A percentile compares a stretch with the other conserved stretches of the same genome.
These are phyloP conservation scores for Chiua sp. DNA, from an alignment of 1,284 basidiomycete species.

Conservation along the genomic window DNA sequence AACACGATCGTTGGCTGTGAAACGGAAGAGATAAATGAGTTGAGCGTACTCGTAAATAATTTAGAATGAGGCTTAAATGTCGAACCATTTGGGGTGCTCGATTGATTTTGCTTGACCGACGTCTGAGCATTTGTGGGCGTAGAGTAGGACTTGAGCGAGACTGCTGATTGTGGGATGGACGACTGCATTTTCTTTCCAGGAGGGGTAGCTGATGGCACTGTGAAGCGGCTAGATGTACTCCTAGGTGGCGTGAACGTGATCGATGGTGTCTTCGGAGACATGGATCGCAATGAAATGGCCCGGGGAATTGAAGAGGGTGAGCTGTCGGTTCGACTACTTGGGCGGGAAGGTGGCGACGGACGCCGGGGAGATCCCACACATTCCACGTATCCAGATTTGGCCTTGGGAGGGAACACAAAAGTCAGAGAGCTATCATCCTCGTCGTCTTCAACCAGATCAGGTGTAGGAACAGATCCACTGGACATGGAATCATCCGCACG, in stretches of 20 bases:
- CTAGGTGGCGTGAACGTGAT: constrained; percentile 31
- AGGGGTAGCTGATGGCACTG: constrained; percentile 40
- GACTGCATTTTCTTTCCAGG: constrained; percentile 57
- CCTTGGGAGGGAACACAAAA: constrained; percentile 30
- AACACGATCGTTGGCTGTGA: constrained; percentile 43
- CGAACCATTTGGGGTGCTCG: constrained; percentile 58
- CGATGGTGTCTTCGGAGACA: constrained; percentile 34
- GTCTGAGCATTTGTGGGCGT: constrained; percentile 25
- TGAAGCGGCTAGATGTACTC: constrained; percentile 24
- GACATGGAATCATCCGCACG: constrained; percentile 1
- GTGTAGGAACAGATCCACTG: constrained; percentile 13
- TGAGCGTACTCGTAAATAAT: constrained; percentile 56
- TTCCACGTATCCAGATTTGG: constrained; percentile 11
- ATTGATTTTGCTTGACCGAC: constrained; percentile 37
- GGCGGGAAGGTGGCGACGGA: constrained; percentile 20
- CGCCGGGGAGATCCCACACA: constrained; percentile 26
- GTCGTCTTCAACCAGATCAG: constrained; percentile 38
- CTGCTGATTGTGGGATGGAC: constrained; percentile 56
- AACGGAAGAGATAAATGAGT: constrained; percentile 48
- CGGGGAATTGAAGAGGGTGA: constrained; percentile 62
- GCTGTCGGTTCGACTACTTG: constrained; percentile 20
- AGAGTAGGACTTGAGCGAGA: constrained; percentile 40
- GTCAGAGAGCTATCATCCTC: constrained; percentile 30
- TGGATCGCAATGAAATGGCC: constrained; percentile 40
- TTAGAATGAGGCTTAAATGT: constrained; percentile 51